phyloP scores from a whole-genome alignment of 352 stramenopile species.

The Phytophthora niederhauseri region DNA sequence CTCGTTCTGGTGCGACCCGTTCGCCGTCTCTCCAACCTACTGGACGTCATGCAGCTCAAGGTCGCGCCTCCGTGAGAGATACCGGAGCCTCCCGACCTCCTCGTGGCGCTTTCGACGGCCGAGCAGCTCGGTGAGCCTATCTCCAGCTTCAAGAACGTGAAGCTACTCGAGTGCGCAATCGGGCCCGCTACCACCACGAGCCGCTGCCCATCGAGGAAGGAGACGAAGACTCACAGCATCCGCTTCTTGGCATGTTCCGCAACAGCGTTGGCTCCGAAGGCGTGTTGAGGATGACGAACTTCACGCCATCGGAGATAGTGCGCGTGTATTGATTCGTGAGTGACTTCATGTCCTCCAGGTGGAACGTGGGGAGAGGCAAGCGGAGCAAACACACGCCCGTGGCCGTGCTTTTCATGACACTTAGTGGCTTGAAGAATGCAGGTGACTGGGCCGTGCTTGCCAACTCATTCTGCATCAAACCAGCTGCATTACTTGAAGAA shows the following conservation, averaged over 20 bases:
- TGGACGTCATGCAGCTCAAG: not conserved
- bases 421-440: too few relatives aligned
- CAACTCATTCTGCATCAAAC: too few relatives aligned
- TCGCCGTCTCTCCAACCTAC: not conserved
- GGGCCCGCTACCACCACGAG: not conserved
- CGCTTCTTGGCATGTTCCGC: not conserved
- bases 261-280: too few relatives aligned
- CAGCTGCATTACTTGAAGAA: too few relatives aligned
- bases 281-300: too few relatives aligned
- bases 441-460: too few relatives aligned
- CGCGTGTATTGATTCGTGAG: too few relatives aligned
- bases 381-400: too few relatives aligned
- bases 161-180: not conserved
- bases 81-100: not conserved
- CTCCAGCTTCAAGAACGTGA: not conserved
- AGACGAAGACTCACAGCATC: constrained; percentile 1
- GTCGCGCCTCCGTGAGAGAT: not conserved
- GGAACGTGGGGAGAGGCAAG: too few relatives aligned
- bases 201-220: not conserved
- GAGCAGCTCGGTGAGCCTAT: not conserved
- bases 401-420: too few relatives aligned
- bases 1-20: not conserved
- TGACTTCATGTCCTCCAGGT: too few relatives aligned
- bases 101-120: not conserved
- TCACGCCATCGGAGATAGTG: too few relatives aligned